Base-by-base conservation (phyloP, 2,329 filamentous ascomycete genomes). In the Falciphora oryzae region DNA sequence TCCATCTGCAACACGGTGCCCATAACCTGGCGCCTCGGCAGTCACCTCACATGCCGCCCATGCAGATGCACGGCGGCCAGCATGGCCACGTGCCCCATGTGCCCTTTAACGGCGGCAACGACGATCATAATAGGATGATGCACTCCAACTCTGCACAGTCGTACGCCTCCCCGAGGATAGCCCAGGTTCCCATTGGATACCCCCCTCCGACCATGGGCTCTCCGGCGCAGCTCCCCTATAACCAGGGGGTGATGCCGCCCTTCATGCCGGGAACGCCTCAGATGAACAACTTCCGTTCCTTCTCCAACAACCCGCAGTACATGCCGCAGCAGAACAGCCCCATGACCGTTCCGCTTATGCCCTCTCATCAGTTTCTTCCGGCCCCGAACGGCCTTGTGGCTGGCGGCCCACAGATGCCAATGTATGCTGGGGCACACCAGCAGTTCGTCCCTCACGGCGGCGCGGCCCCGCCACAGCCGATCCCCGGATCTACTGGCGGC, bases 261-360 rank as follows among this genome's bases (percentile, higher is more conserved):
- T 91, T 86, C 69, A 87, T 91, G 76, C 89, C 89, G 7, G 84
- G 83, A 50, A 87, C 86, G 5, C 88, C 88, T 11, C 90, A 91
- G 68, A 90, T 91, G 77, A 83, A 83, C 62, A 87, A 88, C 68
- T 89, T 80, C 72, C 84, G 92, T 65, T 91, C 86, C 69, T 89
- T 89, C 69, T 90, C 89, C 53, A 89, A 89, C 70, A 90, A 83
- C 58, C 82, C 85, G 31, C 90, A 92, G 70, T 94, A 91, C 71
- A 86, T 90, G 72, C 85, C 85, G 50, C 87, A 87, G 63, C 90
- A 91, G 70, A 84, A 84, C 58, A 84, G 85, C 27, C 85, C 85
- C 64, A 93, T 95, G 88, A 87, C 84, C 14, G 84, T 81, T 4
- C 88, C 88, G 0, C 92, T 97, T 86, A 96, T 97, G 90, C 89